These are phyloP conservation scores for Diutina pseudorugosa DNA, from an alignment of 1,139 yeast genomes.

Conservation along the genomic window DNA sequence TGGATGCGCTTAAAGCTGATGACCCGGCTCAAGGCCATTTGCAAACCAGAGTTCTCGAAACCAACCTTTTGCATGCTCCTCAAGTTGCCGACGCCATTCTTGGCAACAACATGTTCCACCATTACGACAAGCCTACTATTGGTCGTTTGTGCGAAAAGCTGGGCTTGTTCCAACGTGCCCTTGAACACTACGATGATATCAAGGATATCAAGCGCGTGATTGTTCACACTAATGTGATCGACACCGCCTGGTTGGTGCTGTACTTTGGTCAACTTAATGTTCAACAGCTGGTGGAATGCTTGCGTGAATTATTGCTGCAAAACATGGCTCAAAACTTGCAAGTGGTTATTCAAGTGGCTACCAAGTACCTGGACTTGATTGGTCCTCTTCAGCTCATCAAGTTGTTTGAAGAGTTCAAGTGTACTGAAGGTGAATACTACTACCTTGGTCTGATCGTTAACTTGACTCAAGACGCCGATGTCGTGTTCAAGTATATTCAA, in stretches of 20 bases:
- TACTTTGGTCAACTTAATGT: conserved; percentile 92
- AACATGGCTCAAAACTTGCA: conserved; percentile 84
- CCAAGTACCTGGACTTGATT: conserved; percentile 87
- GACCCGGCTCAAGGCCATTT: conserved; percentile 91
- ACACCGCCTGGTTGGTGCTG: conserved; percentile 86
- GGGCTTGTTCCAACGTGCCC: conserved; percentile 86
- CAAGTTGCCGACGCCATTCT: conserved; percentile 98
- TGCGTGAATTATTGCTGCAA: conserved; percentile 72
- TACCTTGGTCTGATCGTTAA: conserved; percentile 89
- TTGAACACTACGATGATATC: conserved; percentile 89
- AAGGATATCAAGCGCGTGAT: conserved; percentile 93
- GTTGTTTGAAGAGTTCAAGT: conserved; percentile 85
- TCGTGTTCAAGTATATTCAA: conserved; percentile 90
- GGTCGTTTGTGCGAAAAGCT: conserved; percentile 91
- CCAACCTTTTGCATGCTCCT: conserved; percentile 89
- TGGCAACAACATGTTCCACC: conserved; percentile 92
- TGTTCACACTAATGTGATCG: conserved; percentile 75
- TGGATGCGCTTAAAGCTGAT: conserved; percentile 92
- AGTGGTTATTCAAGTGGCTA: conserved; percentile 91
- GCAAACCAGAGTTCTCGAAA: conserved; percentile 90
- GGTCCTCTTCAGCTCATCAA: conserved; percentile 80
- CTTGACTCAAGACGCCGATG: conserved; percentile 87
- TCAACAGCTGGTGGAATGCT: conserved; percentile 82
- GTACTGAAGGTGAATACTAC: conserved; percentile 87
- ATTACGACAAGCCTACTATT: conserved; percentile 86